Conservation (phyloP, 805 yeast genomes). For the Osmozyma mogii region DNA sequence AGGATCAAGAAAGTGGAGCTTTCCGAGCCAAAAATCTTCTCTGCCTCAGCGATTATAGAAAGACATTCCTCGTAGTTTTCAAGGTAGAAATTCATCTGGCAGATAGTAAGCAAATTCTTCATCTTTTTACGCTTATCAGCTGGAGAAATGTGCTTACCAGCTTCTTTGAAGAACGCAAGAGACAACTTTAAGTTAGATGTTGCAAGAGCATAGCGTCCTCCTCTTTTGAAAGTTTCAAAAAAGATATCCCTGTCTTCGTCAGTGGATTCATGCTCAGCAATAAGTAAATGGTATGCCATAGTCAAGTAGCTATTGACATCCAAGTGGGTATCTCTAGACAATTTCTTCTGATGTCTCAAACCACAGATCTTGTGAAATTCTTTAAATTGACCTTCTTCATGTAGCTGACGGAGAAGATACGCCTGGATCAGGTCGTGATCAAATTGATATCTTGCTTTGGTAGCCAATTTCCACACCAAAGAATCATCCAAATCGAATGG, state of each 20-base stretch:
- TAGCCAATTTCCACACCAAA: constrained; percentile 27
- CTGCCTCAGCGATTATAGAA: constrained; percentile 24
- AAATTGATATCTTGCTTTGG: constrained; percentile 29
- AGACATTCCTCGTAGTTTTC: constrained; percentile 29
- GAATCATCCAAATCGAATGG: constrained; percentile 23
- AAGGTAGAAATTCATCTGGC: constrained; percentile 22
- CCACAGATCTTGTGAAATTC: constrained; percentile 35
- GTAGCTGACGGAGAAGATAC: constrained; percentile 20
- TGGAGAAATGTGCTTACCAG: constrained; percentile 19
- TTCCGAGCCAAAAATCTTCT: constrained; percentile 22
- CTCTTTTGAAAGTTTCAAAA: constrained; percentile 30
- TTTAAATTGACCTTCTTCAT: constrained; percentile 17
- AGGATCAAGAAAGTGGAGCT: constrained; percentile 27
- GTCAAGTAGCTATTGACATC: constrained; percentile 19
- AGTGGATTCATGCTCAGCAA: constrained; percentile 25
- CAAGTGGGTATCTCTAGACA: constrained; percentile 9
- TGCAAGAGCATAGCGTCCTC: constrained; percentile 38
- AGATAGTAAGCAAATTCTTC: constrained; percentile 21
- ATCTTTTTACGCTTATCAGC: constrained; percentile 14
- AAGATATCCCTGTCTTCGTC: constrained; percentile 30
- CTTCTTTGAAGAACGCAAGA: constrained; percentile 29
- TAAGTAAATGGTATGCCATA: constrained; percentile 33
- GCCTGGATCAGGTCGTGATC: constrained; percentile 34
- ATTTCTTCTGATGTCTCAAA: constrained; percentile 25
- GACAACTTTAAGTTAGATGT: constrained; percentile 36